Base-by-base conservation (phyloP, 2,329 filamentous ascomycete species). In the Talaromyces piceae region DNA sequence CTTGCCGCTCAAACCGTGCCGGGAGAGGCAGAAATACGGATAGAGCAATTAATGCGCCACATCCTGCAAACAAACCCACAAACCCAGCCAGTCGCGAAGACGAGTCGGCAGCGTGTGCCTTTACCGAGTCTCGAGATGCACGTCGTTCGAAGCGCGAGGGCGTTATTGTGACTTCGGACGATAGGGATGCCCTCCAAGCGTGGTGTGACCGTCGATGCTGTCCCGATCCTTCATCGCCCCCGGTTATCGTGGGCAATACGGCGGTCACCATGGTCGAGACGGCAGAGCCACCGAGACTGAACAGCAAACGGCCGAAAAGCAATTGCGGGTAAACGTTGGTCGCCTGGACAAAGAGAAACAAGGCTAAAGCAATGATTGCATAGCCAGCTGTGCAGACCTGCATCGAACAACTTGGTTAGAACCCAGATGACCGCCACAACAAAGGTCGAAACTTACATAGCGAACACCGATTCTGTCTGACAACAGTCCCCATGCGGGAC, bases 191-290 rank as follows among this genome's bases (percentile, higher is more conserved):
- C 11, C 75, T 70, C 20, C 74, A 63, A 8, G 65, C 66, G 37
- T 54, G 52, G 11, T 54, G 28, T 44, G 41, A 45, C 33, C 37
- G 51, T 33, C 31, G 47, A 20, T 48, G 47, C n/a, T 46, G 62
- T 62, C 7, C 64, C 7, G 41, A 11, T 33, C 7, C 33, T 46
- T 31, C 18, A 39, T 61, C 56, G 47, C 54, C 49, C 55, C 65
- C 61, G 26, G 80, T 80, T 69, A 86, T 82, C 25, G 77, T 84
- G 1, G 93, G 93, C 22, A 98, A 76, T 43, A 95, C 89, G 3
- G 93, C 93, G 7, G 93, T 97, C 18, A 98, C 93, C 93, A 98
- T 98, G 1, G 93, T 97, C 12, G 90, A 91, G 77, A 87, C 83
- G 20, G 91, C 93, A n/a, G 91, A 90, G 18, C 88, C 93, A 22